Evolutionary conservation across 805 yeast species (phyloP).

Genomic region (Starmerella floricola): DNA sequence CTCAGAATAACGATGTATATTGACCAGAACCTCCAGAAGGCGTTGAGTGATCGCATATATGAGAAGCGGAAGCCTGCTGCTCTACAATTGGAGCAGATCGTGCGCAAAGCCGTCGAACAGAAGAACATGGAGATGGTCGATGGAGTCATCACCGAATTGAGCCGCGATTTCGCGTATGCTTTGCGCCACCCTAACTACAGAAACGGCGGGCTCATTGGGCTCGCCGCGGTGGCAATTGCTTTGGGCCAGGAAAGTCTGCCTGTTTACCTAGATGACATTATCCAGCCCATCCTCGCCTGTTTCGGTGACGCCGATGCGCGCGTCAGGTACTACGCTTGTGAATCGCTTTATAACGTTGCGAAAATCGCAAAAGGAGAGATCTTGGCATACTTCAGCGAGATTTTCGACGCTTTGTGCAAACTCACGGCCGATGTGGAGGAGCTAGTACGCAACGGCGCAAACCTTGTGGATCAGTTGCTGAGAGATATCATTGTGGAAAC

Average conservation of each 20-base stretch:
- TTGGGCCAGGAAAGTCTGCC: constrained; percentile 76
- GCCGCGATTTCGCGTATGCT: constrained; percentile 68
- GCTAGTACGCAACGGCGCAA: constrained; percentile 91
- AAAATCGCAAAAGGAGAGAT: constrained; percentile 95
- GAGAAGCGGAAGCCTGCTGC: constrained; percentile 73
- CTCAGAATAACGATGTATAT: too few species aligned
- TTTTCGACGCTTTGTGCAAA: constrained; percentile 82
- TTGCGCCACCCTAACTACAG: constrained; percentile 77
- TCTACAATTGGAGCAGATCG: constrained; percentile 49
- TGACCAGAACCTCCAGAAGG: constrained; percentile 56
- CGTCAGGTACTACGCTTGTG: constrained; percentile 94
- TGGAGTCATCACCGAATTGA: constrained; percentile 55
- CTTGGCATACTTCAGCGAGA: constrained; percentile 79
- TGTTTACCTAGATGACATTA: constrained; percentile 64
- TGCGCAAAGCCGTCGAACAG: constrained; percentile 52
- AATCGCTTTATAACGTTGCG: constrained; percentile 86
- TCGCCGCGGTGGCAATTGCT: constrained; percentile 93
- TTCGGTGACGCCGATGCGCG: constrained; percentile 96
- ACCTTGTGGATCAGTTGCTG: constrained; percentile 73
- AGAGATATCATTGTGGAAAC: constrained; percentile 93
- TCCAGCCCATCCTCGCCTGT: constrained; percentile 88
- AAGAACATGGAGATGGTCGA: constrained; percentile 51
- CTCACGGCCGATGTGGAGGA: constrained; percentile 83
- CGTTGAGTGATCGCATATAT: constrained; percentile 59
- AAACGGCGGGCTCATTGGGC: constrained; percentile 90